Conservation (phyloP, 164 flowering plant species). For the Buxus sempervirens region DNA sequence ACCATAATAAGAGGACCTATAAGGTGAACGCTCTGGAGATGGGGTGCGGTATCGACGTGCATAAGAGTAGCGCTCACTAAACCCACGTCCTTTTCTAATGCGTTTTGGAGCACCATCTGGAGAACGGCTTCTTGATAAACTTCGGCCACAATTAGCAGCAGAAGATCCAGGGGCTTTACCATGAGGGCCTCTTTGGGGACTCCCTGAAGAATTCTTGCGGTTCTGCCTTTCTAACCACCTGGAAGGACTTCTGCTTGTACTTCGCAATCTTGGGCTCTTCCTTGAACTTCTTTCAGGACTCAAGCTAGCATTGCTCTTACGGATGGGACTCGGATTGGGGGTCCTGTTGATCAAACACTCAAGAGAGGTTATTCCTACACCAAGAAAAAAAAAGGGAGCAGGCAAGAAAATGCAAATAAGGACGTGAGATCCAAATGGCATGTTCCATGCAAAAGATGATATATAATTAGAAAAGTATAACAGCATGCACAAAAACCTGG, state of each 20-base stretch:
- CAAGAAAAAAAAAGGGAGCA: too few relatives aligned
- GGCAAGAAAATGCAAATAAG: neutral
- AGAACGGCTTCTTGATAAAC: constrained; percentile 38
- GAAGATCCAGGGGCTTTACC: constrained; percentile 35
- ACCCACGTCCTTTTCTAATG: constrained; percentile 83
- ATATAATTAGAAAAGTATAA: neutral
- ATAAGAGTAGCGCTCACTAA: constrained; percentile 69
- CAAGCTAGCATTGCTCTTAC: constrained; percentile 29
- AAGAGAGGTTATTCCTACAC: constrained; percentile 1
- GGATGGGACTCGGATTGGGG: constrained; percentile 31
- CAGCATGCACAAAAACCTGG: constrained; percentile 42
- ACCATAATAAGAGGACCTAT: constrained; percentile 40
- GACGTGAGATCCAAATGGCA: neutral
- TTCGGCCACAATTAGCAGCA: constrained; percentile 24
- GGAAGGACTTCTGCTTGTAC: constrained; percentile 26
- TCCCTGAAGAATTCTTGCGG: constrained; percentile 26
- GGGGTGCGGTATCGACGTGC: constrained; percentile 85
- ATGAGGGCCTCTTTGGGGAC: constrained; percentile 32
- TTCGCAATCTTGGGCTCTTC: constrained; percentile 23
- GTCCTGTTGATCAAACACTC: constrained; percentile 35
- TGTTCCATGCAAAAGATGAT: neutral
- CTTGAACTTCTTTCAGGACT: constrained; percentile 32
- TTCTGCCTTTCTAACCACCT: constrained; percentile 21
- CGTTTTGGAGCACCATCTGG: constrained; percentile 49
- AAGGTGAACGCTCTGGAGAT: constrained; percentile 63